A percentile compares a stretch with the other conserved stretches of the same genome.
These are phyloP conservation scores for Avena atlantica DNA, from an alignment of 176 grass and related monocot species.

Conservation along the genomic window DNA sequence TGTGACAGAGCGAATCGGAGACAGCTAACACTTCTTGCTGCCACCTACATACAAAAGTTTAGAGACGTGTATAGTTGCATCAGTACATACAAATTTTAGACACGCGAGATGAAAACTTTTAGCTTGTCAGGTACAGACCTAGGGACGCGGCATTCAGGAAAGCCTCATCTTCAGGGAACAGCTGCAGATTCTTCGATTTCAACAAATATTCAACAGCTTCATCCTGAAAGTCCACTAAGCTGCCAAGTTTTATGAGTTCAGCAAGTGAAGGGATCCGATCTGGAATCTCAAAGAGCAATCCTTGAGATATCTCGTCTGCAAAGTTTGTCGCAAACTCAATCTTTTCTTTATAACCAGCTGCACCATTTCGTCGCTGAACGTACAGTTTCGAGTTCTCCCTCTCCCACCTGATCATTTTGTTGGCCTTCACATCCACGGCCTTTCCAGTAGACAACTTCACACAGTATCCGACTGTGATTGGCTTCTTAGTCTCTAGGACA, in stretches of 20 bases:
- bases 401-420: slow-evolving; percentile 60
- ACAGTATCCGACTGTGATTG: slow-evolving; percentile 55
- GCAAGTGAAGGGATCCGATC: slow-evolving; percentile 52
- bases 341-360: slow-evolving; percentile 36
- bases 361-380: slow-evolving; percentile 21
- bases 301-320: slow-evolving; percentile 58
- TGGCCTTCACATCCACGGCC: slow-evolving; percentile 36
- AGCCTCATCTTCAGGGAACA: slow-evolving; percentile 64
- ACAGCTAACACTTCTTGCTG: background rate
- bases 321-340: slow-evolving; percentile 66
- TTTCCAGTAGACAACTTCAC: slow-evolving; percentile 43
- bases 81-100: background rate
- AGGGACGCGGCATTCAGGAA: slow-evolving; percentile 27
- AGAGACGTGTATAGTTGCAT: background rate
- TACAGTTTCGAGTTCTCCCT: slow-evolving; percentile 53
- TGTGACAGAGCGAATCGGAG: background rate
- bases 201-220: slow-evolving; percentile 58
- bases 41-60: background rate
- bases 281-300: slow-evolving; percentile 62
- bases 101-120: background rate
- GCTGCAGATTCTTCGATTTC: slow-evolving; percentile 68
- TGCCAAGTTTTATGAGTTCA: slow-evolving; percentile 57
- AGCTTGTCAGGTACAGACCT: slow-evolving; percentile 7
- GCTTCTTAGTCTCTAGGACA: slow-evolving; percentile 46
- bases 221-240: slow-evolving; percentile 60